Evolutionary conservation across 176 grass and related monocot genomes (phyloP), one percentile per base, ranked within the genome.

Genomic region (Bolboschoenus planiculmis): DNA sequence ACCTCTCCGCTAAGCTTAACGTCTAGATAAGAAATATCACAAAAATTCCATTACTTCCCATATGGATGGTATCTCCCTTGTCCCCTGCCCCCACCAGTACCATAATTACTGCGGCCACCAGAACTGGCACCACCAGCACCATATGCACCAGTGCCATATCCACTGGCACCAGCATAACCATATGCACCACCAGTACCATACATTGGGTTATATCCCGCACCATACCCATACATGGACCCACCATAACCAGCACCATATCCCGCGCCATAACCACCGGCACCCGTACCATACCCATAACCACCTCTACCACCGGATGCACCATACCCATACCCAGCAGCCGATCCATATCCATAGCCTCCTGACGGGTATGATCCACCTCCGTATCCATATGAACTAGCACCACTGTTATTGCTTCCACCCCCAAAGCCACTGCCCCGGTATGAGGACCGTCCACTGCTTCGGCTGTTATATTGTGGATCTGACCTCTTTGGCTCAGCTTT

Each of bases 401-500:
- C 72, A 33, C 59, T 34, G 10, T 75, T 78, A 26, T 46, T 78
- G 21, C 57, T 53, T 16, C 86, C 84, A 60, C 88, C 75, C 24
- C 92, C 62, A 2, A 78, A 85, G 78, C 85, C 56, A 44, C 89
- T 92, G 81, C 87, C 88, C 47, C 90, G 86, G 50, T 93, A 90
- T 34, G 84, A 79, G 62, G 76, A 35, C 79, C 96, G 92, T 7
- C 86, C 86, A 8, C 64, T 93, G 50, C 82, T 84, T 77, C 72
- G 27, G 77, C 89, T 85, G 11, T 85, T 83, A 81, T 93, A 90
- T 37, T 88, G 87, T 4, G 80, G 72, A 33, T 89, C 91, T 53
- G 92, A 67, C 89, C 92, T 99, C 84, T 93, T 99, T 86, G 96
- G 96, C 59, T 99, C 96, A 7, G 96, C 96, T 71, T 89, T 95